Evolutionary conservation across 73 alveolate genomes (phyloP).

Genomic region (Paramecium octaurelia): DNA sequence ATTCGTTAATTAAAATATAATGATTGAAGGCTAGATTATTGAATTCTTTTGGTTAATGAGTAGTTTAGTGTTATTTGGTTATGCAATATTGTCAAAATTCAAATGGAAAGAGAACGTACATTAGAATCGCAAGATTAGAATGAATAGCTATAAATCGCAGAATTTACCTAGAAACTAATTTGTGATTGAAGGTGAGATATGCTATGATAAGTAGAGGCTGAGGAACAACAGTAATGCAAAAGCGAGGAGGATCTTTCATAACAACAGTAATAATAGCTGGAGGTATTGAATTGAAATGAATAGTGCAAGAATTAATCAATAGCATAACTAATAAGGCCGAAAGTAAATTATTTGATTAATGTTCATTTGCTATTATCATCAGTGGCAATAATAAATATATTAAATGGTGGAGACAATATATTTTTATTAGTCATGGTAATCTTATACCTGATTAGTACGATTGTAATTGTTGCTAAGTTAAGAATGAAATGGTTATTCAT

Average conservation of each 20-base stretch:
- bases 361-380: not conserved
- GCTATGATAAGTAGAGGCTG: not conserved
- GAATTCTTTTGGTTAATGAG: constrained; percentile 2
- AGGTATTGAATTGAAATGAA: not conserved
- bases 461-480: not conserved
- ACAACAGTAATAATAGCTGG: not conserved
- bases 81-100: not conserved
- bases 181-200: constrained; percentile 15
- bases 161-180: constrained; percentile 39
- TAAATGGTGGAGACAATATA: not conserved
- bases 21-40: not conserved
- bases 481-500: not conserved
- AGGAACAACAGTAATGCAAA: not conserved
- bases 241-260: constrained; percentile 28
- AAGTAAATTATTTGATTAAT: not conserved
- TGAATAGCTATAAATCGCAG: constrained; percentile 1
- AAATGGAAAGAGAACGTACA: constrained; percentile 31
- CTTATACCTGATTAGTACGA: not conserved
- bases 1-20: not conserved
- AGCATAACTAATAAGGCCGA: not conserved
- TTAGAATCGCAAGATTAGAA: not conserved
- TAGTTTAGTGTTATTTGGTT: not conserved
- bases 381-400: not conserved
- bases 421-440: not conserved
- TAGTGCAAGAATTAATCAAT: not conserved